Evolutionary conservation across 106 monocot species (phyloP), one percentile per base, ranked within the genome.

Genomic region (Allium cepa): DNA sequence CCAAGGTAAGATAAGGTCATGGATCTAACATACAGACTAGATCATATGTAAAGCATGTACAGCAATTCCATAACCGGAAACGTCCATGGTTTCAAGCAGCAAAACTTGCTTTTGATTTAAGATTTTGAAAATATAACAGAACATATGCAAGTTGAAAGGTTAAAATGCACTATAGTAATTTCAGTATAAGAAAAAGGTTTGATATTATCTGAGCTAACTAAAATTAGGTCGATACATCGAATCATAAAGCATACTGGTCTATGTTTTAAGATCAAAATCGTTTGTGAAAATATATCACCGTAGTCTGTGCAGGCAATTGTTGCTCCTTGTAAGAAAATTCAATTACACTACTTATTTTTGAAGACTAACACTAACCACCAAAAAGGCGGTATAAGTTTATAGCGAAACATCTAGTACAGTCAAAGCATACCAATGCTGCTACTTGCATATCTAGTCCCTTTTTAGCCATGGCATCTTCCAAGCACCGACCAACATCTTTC

Each of bases 361-460:
- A 74, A 74, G 47, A 26, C n/a, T 51, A 51, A 26, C 26, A 36
- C 5, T 36, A 36, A 36, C 36, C 36, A 36, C 49, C 36, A 57
- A 57, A 67, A 64, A 46, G 11, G 64, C 26, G 45, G 53, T 13
- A 18, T n/a, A 72, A 78, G 56, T 62, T 73, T 73, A 73, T 73
- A 60, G 57, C 64, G 56, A 69, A 73, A 68, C 49, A 72, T 14
- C 18, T 9, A 59, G 59, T 9, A 61, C 63, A 49, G 11, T 64
- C 50, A 17, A 53, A 73, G 69, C 81, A 48, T 92, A 99, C 97
- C 89, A 99, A 74, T 70, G 81, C 97, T 17, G 87, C 70, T 49
- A 99, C 90, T 26, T 62, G 84, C 83, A 93, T 85, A 73, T 79
- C 75, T 50, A 93, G 65, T 47, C 99, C 99, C 16, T 64, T 72